A percentile compares a stretch with the other conserved stretches of the same genome.
phyloP scores from a whole-genome alignment of 495 filamentous ascomycete species.

The Neurospora sp. region DNA sequence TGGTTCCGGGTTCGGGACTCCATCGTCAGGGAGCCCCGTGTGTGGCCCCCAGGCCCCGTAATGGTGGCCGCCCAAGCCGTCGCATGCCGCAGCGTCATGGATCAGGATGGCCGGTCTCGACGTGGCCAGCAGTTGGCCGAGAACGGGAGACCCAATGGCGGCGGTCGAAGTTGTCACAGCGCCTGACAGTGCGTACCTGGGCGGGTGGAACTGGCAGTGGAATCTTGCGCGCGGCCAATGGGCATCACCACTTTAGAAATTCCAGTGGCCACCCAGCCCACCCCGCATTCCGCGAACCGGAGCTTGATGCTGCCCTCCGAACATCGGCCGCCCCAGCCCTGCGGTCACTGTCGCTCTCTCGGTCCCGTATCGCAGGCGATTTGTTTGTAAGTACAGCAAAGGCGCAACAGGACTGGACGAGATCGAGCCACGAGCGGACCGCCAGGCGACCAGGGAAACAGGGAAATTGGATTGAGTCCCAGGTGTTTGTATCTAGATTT shows the following conservation, averaged over 20 bases:
- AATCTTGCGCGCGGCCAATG: conserved; percentile 14
- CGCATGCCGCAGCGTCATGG: not conserved
- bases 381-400: not conserved
- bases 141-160: not conserved
- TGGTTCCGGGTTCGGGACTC: not conserved
- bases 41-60: not conserved
- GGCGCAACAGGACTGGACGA: not conserved
- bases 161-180: not conserved
- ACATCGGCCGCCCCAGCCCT: conserved; percentile 14
- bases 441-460: not conserved
- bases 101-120: not conserved
- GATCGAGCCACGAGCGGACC: not conserved
- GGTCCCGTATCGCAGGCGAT: not conserved
- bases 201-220: not conserved
- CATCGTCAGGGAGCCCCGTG: not conserved
- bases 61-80: not conserved
- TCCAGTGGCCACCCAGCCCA: conserved; percentile 13
- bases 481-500: not conserved
- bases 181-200: not conserved
- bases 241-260: conserved; percentile 18
- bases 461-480: not conserved
- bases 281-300: conserved; percentile 32
- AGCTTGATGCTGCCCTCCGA: conserved; percentile 19
- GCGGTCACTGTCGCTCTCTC: not conserved
- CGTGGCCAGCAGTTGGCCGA: not conserved